Percentiles rank a stretch among this genome's conserved stretches.
Conservation (phyloP, 1,284 basidiomycete genomes). For the Mycena sp. region DNA sequence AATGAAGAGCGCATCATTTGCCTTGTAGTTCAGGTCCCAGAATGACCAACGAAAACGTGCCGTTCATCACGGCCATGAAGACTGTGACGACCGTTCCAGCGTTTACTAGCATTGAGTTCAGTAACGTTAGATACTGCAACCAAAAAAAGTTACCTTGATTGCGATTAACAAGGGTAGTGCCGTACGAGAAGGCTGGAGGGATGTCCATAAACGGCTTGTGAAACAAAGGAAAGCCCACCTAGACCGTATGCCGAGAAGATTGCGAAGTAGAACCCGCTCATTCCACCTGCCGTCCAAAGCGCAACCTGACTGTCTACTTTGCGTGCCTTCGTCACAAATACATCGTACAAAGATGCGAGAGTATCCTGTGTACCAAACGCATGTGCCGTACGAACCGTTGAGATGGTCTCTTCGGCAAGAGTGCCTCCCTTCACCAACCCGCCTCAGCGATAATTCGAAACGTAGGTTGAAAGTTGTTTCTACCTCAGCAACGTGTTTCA, state of each 20-base stretch:
- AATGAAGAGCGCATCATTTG: too few species aligned
- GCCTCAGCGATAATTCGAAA: background rate
- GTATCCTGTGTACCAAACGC: constrained; percentile 88
- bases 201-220: background rate
- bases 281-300: constrained; percentile 69
- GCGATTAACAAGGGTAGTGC: constrained; percentile 81
- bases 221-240: constrained; percentile 49
- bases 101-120: constrained; percentile 46
- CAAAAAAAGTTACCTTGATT: background rate
- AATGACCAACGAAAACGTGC: constrained; percentile 86
- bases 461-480: background rate
- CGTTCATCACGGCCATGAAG: constrained; percentile 87
- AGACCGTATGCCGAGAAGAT: constrained; percentile 81
- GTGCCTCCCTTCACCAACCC: constrained; percentile 61
- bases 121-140: constrained; percentile 27
- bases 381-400: constrained; percentile 88
- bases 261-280: constrained; percentile 83
- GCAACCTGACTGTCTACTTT: constrained; percentile 73
- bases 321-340: constrained; percentile 64
- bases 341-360: constrained; percentile 77
- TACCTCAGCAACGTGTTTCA: constrained; percentile 81
- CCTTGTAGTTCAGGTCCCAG: constrained; percentile 86
- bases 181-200: constrained; percentile 76
- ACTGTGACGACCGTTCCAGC: constrained; percentile 84
- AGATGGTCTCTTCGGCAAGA: constrained; percentile 96